Conservation (phyloP, 1,284 basidiomycete genomes). For the Cryptococcus hybrid region DNA sequence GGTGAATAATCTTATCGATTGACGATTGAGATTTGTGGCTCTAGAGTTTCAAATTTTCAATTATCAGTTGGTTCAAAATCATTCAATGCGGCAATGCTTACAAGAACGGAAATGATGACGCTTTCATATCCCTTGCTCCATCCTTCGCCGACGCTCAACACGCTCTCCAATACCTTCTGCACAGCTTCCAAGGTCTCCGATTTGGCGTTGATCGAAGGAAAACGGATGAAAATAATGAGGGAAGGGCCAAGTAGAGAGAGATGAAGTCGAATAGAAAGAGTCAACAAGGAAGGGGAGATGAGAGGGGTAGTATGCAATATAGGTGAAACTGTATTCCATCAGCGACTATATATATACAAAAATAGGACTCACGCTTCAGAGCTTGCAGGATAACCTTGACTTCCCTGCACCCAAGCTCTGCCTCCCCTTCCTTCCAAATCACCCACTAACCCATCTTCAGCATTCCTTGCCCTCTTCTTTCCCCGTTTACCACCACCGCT, state of each 20-base stretch:
- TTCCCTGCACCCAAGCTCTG: slow-evolving; percentile 25
- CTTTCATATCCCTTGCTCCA: slow-evolving; percentile 29
- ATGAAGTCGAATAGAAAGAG: slow-evolving; percentile 59
- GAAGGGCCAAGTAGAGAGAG: slow-evolving; percentile 29
- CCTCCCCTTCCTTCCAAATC: slow-evolving; percentile 55
- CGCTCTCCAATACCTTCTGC: slow-evolving; percentile 15
- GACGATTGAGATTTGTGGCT: neutral
- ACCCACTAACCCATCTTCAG: slow-evolving; percentile 74
- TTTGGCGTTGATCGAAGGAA: slow-evolving; percentile 10
- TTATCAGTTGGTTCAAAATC: neutral
- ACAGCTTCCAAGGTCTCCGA: slow-evolving; percentile 13
- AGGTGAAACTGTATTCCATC: slow-evolving; percentile 26
- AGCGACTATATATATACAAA: neutral
- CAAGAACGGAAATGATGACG: slow-evolving; percentile 20
- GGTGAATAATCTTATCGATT: slow-evolving; percentile 32
- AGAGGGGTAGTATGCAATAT: slow-evolving; percentile 60
- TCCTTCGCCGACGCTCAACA: slow-evolving; percentile 21
- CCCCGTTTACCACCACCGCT: slow-evolving; percentile 50
- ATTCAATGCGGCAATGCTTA: neutral
- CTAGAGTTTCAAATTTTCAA: neutral
- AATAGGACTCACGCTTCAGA: slow-evolving; percentile 60
- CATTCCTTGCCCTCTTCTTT: slow-evolving; percentile 65
- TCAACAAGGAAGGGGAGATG: slow-evolving; percentile 68
- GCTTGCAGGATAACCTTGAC: slow-evolving; percentile 55
- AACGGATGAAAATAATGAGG: slow-evolving; percentile 8